phyloP scores from a whole-genome alignment of 2,329 filamentous ascomycete genomes.

The Cryphonectria nitschkei region DNA sequence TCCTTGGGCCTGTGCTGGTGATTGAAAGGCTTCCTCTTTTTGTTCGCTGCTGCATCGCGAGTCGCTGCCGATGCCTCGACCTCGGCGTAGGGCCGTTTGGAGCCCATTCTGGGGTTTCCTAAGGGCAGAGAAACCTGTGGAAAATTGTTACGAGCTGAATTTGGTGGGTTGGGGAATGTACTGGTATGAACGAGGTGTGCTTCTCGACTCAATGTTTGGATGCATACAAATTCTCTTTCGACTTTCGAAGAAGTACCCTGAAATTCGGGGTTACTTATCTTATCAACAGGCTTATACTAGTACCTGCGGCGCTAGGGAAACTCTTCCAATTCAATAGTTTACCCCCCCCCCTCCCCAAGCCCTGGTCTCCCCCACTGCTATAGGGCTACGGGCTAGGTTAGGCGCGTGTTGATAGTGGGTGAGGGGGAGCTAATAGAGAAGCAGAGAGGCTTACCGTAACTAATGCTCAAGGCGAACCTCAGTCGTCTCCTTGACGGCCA shows the following conservation, averaged over 20 bases:
- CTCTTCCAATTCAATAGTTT: no score
- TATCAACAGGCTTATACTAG: conserved; percentile 9
- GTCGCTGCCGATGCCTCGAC: conserved; percentile 30
- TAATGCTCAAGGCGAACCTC: not conserved
- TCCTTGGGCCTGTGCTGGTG: conserved; percentile 47
- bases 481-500: not conserved
- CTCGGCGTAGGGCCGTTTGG: conserved; percentile 37
- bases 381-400: not conserved
- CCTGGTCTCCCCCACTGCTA: not conserved
- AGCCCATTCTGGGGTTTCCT: conserved; percentile 34
- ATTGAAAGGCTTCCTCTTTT: conserved; percentile 40
- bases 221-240: not conserved
- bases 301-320: not conserved
- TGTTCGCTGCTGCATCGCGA: conserved; percentile 22
- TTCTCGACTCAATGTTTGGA: not conserved
- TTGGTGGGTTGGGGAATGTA: not conserved
- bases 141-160: no score
- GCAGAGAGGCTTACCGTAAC: not conserved
- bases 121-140: not conserved
- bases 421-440: no score
- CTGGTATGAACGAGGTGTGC: not conserved
- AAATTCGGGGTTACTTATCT: conserved; percentile 13
- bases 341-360: not conserved
- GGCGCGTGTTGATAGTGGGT: not conserved
- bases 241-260: not conserved